Conservation (phyloP, 495 filamentous ascomycete species). For the Xylaria nigripes region DNA sequence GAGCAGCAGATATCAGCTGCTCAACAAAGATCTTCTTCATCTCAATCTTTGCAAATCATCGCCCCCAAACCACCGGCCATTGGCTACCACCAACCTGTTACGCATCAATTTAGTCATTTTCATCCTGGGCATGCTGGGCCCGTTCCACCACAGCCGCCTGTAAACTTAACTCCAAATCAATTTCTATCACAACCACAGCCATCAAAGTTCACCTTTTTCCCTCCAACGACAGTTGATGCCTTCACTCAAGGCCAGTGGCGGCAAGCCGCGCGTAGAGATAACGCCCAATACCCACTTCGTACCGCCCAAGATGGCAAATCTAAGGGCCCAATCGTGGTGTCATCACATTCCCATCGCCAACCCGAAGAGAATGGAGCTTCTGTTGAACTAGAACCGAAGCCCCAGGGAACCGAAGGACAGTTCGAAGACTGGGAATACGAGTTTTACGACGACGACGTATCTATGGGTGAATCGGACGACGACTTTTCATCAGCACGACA, state of each 20-base stretch:
- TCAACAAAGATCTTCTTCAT: conserved; percentile 28
- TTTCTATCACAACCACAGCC: conserved; percentile 19
- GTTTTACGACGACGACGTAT: conserved; percentile 59
- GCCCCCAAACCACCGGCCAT: conserved; percentile 33
- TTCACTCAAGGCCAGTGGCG: conserved; percentile 24
- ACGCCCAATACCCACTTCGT: conserved; percentile 8
- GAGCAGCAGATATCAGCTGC: conserved; percentile 29
- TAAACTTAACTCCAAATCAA: conserved; percentile 20
- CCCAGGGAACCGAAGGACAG: not conserved
- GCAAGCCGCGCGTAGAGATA: conserved; percentile 13
- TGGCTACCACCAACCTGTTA: conserved; percentile 22
- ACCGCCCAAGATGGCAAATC: conserved; percentile 9
- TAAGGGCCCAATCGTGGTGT: conserved; percentile 4
- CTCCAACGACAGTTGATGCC: conserved; percentile 25
- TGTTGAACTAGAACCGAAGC: conserved; percentile 12
- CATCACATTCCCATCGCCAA: conserved; percentile 4
- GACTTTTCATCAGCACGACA: conserved; percentile 23
- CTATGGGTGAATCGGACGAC: conserved; percentile 49
- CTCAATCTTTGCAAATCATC: conserved; percentile 30
- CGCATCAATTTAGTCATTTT: conserved; percentile 21
- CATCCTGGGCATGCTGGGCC: conserved; percentile 20
- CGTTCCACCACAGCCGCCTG: conserved; percentile 13
- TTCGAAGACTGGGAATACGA: conserved; percentile 31
- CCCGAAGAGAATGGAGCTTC: conserved; percentile 14
- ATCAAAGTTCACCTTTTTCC: conserved; percentile 27